A percentile compares a stretch with the other conserved stretches of the same genome.
Evolutionary conservation across 345 rosid genomes (phyloP).

Genomic region (Luvunga scandens): DNA sequence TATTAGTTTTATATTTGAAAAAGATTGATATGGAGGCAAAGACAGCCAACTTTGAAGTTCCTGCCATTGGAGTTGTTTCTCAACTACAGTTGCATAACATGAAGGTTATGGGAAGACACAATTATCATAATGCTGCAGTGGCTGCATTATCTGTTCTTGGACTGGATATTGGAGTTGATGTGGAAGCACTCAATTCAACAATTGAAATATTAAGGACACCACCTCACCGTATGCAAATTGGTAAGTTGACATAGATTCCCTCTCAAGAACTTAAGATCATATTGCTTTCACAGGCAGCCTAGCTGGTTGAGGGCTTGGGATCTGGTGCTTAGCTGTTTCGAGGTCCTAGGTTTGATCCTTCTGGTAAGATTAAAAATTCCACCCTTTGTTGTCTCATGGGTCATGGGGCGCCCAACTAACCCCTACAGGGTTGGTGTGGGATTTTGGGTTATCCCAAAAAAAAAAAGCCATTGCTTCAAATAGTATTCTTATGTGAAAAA

Average conservation of each 20-base stretch:
- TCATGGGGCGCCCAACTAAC: no score
- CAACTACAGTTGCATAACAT: conserved; percentile 23
- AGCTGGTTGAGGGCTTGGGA: no score
- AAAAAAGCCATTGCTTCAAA: neutral
- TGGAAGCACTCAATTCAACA: conserved; percentile 24
- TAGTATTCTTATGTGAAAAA: neutral
- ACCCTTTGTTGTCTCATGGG: no score
- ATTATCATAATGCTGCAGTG: conserved; percentile 34
- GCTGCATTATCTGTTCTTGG: conserved; percentile 37
- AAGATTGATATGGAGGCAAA: conserved; percentile 31
- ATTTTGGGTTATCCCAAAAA: no score
- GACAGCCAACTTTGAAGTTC: conserved; percentile 28
- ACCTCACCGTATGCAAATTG: conserved; percentile 35
- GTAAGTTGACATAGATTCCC: conserved; percentile 13
- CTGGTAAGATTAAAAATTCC: no score
- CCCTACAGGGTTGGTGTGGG: no score
- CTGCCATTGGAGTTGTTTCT: conserved; percentile 24
- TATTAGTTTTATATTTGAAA: conserved; percentile 6
- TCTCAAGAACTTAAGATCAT: neutral
- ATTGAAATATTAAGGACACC: conserved; percentile 25
- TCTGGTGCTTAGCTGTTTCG: no score
- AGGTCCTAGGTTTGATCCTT: no score
- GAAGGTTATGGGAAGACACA: conserved; percentile 31
- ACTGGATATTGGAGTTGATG: conserved; percentile 27
- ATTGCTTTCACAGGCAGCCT: neutral